Evolutionary conservation across 2,329 filamentous ascomycete species (phyloP), one percentile per base, ranked within the genome.

Genomic region (Cercospora brassicicola): DNA sequence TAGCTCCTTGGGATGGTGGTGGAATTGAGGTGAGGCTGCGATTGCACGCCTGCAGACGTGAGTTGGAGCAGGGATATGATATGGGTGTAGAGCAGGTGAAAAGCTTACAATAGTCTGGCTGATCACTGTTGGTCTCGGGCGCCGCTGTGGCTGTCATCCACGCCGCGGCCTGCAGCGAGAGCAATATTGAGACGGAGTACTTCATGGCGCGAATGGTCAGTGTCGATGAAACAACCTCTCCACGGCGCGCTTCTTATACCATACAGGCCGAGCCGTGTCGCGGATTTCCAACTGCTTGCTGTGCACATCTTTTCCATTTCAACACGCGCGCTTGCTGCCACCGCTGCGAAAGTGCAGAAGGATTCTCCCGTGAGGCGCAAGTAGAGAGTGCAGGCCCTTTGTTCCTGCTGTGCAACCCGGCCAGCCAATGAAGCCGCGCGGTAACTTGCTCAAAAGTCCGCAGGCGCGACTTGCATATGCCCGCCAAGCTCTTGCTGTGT

Each of bases 361-460:
- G 33, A 36, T 36, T 36, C 33, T 36, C 33, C 33, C 33, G 33
- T 36, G 33, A 36, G 33, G 33, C 33, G 33, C 33, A 36, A 36
- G 33, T 36, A 15, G 33, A 36, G 33, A 36, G 33, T 3, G 33
- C 33, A 36, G 33, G 15, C 15, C 36, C 36, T 7, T n/a, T 3
- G 36, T 53, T 53, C 48, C 48, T 53, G 4, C 48, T 53, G 18
- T 53, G 48, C 5, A 15, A 15, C 10, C 28, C 20, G 48, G 11
- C 48, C 48, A 53, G 48, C 48, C 48, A 53, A 53, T 53, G 18
- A 8, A 53, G 15, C 3, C 48, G 13, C 20, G 18, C 11, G 18
- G 11, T 45, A 45, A 66, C 59, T 66, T 66, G 64, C 64, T 66
- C 64, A 66, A 66, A 62, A 45, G 20, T 62, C 45, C 64, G 57